phyloP scores from a whole-genome alignment of 495 filamentous ascomycete species.

The Annulohypoxylon moriforme region DNA sequence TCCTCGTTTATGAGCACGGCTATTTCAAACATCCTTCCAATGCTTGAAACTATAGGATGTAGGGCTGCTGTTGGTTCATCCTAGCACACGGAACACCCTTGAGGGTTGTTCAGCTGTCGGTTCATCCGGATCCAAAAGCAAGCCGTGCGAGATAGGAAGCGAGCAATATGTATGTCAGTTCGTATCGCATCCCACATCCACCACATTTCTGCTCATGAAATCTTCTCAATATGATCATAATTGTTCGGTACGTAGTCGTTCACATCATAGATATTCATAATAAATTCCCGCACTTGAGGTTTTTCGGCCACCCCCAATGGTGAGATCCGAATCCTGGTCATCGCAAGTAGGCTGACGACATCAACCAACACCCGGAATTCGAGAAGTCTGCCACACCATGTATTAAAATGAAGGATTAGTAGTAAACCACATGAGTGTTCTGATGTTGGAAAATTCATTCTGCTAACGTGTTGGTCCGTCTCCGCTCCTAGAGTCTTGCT shows the following conservation, averaged over 20 bases:
- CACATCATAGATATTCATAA: constrained; percentile 5
- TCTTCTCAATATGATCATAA: neutral
- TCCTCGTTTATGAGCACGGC: neutral
- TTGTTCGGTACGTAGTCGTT: constrained; percentile 1
- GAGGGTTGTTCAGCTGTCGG: neutral
- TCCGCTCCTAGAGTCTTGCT: neutral
- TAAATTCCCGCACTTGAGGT: neutral
- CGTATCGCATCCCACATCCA: neutral
- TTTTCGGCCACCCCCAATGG: constrained; percentile 1
- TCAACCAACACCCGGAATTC: neutral
- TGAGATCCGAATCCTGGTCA: neutral
- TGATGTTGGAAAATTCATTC: neutral
- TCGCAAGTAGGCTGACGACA: neutral
- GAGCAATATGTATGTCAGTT: constrained; percentile 9
- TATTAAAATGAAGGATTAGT: neutral
- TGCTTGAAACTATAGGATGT: neutral
- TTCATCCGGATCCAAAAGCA: neutral
- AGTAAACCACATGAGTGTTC: neutral
- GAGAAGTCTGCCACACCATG: constrained; percentile 4
- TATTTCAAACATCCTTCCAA: neutral
- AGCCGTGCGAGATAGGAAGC: neutral
- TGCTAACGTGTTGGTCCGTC: neutral
- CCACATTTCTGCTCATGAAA: neutral
- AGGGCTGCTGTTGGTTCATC: neutral
- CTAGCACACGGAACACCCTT: neutral